Conservation (phyloP, 1,284 basidiomycete species). For the Irpex sp. region DNA sequence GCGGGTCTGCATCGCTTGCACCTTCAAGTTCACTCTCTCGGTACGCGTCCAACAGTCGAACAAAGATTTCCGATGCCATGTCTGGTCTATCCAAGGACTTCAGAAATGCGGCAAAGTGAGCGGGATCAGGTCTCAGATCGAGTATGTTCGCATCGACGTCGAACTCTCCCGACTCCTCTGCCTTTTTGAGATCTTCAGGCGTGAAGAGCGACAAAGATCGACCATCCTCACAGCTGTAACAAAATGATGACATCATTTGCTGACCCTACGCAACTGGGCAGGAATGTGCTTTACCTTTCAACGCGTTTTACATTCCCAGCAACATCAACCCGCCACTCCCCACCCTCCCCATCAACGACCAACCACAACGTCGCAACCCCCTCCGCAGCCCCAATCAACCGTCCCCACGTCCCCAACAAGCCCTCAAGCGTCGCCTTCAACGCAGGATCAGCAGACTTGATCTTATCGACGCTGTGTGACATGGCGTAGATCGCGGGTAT, state of each 20-base stretch:
- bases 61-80: slow-evolving; percentile 68
- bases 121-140: slow-evolving; percentile 71
- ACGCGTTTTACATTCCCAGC: slow-evolving; percentile 45
- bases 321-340: slow-evolving; percentile 53
- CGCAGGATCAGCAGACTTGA: slow-evolving; percentile 58
- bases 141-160: slow-evolving; percentile 57
- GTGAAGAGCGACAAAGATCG: slow-evolving; percentile 41
- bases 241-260: too few relatives aligned
- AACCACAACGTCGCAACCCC: slow-evolving; percentile 59
- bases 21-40: slow-evolving; percentile 45
- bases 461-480: slow-evolving; percentile 45
- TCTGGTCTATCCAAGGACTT: slow-evolving; percentile 65
- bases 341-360: slow-evolving; percentile 51
- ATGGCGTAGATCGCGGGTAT: slow-evolving; percentile 66
- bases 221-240: neutral
- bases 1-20: slow-evolving; percentile 44
- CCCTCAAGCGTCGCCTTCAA: slow-evolving; percentile 55
- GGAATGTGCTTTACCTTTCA: slow-evolving; percentile 32
- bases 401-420: slow-evolving; percentile 71
- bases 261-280: too few relatives aligned
- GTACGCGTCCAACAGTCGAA: slow-evolving; percentile 71
- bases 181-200: slow-evolving; percentile 41
- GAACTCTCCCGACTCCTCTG: slow-evolving; percentile 39
- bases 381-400: slow-evolving; percentile 50
- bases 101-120: slow-evolving; percentile 60